phyloP scores from a whole-genome alignment of 306 rosid species.

The Dalbergia cochinchinensis region DNA sequence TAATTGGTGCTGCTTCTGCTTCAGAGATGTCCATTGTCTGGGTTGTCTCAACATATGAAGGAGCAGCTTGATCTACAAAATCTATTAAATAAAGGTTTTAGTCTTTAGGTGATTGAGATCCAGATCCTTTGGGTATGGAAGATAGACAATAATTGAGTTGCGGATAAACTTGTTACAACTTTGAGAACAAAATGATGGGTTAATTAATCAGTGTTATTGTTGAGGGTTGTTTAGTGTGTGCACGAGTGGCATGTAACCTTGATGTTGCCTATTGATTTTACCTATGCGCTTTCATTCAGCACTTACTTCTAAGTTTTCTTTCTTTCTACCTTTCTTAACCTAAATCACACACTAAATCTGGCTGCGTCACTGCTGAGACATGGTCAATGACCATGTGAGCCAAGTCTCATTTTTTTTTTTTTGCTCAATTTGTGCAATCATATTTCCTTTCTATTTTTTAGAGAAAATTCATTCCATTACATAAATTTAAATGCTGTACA shows the following conservation, averaged over 20 bases:
- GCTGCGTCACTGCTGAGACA: too few relatives aligned
- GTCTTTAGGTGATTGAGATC: background rate
- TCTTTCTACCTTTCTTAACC: too few relatives aligned
- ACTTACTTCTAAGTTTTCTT: too few relatives aligned
- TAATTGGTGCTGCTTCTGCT: background rate
- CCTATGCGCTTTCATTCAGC: too few relatives aligned
- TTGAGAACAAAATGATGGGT: slow-evolving; percentile 26
- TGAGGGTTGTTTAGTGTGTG: slow-evolving; percentile 16
- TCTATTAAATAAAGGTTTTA: slow-evolving; percentile 15
- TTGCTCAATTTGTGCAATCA: too few relatives aligned
- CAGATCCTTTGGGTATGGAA: slow-evolving; percentile 26
- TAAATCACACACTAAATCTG: too few relatives aligned
- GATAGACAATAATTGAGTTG: slow-evolving; percentile 24
- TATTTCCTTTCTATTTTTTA: too few relatives aligned
- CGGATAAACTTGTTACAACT: background rate
- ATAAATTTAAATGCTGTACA: too few relatives aligned
- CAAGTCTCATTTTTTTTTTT: too few relatives aligned
- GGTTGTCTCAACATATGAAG: slow-evolving; percentile 43
- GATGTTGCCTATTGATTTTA: background rate
- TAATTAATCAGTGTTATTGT: background rate
- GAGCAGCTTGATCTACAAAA: slow-evolving; percentile 41
- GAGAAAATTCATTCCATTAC: too few relatives aligned
- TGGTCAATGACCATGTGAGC: too few relatives aligned
- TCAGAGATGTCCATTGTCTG: slow-evolving; percentile 31
- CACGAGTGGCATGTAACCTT: slow-evolving; percentile 53